These are phyloP conservation scores for Ottelia alismoides DNA, from an alignment of 106 monocot species.

Conservation along the genomic window DNA sequence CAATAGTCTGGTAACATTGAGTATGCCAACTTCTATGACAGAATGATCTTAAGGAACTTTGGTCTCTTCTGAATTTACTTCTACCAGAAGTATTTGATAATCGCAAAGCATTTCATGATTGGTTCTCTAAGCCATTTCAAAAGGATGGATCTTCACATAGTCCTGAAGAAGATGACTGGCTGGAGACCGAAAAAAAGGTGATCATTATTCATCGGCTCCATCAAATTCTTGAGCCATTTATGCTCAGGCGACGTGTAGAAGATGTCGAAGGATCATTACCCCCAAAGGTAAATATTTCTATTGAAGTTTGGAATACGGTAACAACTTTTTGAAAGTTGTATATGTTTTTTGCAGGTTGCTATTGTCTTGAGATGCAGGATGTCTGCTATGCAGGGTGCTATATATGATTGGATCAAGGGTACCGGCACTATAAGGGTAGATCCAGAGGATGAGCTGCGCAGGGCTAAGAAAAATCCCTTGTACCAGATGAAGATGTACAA, in stretches of 20 bases:
- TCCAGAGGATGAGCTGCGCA: slow-evolving; percentile 80
- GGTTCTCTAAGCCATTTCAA: slow-evolving; percentile 99
- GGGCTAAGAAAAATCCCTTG: slow-evolving; percentile 56
- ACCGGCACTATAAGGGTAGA: slow-evolving; percentile 91
- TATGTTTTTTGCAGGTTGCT: too few species aligned
- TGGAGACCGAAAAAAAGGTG: slow-evolving; percentile 96
- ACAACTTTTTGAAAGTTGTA: too few species aligned
- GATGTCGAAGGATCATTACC: slow-evolving; percentile 98
- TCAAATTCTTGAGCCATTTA: slow-evolving; percentile 96
- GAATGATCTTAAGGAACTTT: slow-evolving; percentile 98
- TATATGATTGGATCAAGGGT: slow-evolving; percentile 96
- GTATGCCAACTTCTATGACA: too few species aligned
- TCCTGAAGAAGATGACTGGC: slow-evolving; percentile 89
- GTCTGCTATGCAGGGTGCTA: slow-evolving; percentile 88
- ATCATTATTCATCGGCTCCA: slow-evolving; percentile 97
- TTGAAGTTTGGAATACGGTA: too few species aligned
- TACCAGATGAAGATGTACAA: slow-evolving; percentile 81
- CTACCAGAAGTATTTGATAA: slow-evolving; percentile 99
- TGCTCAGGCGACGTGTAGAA: slow-evolving; percentile 91
- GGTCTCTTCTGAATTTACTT: slow-evolving; percentile 96
- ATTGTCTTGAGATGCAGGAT: slow-evolving; percentile 89
- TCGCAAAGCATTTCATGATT: slow-evolving; percentile 90
- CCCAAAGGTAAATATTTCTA: slow-evolving; percentile 83
- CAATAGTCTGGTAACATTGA: too few species aligned
- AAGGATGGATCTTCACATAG: slow-evolving; percentile 64